Percentiles rank a stretch among this genome's conserved stretches.
phyloP scores from a whole-genome alignment of 177 flowering plant genomes.

The Vitis hybrid region DNA sequence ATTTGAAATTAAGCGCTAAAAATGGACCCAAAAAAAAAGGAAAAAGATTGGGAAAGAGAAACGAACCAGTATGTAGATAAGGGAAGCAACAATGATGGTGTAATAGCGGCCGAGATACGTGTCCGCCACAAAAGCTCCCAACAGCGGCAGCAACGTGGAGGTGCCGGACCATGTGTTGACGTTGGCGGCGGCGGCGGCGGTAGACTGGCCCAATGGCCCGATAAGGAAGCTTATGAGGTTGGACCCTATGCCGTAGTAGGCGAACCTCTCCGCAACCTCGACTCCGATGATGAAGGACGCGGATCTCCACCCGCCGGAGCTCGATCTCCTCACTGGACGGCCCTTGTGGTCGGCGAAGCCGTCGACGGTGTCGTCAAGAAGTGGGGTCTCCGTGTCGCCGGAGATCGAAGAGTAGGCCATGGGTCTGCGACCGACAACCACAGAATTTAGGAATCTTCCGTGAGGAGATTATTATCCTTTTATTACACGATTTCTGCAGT shows the following conservation, averaged over 20 bases:
- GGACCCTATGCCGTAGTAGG: constrained; percentile 22
- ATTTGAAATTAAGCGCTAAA: no score
- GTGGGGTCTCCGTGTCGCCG: not conserved
- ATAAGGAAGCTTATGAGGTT: constrained; percentile 24
- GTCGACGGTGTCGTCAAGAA: constrained; percentile 15
- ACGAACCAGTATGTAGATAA: no score
- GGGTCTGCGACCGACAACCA: no score
- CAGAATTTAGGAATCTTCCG: no score
- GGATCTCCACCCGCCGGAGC: constrained; percentile 25
- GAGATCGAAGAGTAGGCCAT: no score
- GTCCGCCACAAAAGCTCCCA: constrained; percentile 21
- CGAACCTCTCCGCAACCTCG: constrained; percentile 32
- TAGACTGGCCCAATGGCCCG: constrained; percentile 26
- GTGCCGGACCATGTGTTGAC: constrained; percentile 28
- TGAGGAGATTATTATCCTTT: no score
- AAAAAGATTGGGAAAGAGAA: no score
- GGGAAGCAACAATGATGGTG: no score
- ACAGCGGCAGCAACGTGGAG: constrained; percentile 17
- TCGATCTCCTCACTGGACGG: constrained; percentile 16
- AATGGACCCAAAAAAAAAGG: no score
- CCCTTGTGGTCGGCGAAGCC: constrained; percentile 17
- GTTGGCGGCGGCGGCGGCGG: constrained; percentile 28
- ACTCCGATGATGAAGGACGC: constrained; percentile 27
- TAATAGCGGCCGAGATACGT: no score
- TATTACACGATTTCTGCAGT: no score